Conservation (phyloP, 352 stramenopile species). For the Globisporangium nagaii region DNA sequence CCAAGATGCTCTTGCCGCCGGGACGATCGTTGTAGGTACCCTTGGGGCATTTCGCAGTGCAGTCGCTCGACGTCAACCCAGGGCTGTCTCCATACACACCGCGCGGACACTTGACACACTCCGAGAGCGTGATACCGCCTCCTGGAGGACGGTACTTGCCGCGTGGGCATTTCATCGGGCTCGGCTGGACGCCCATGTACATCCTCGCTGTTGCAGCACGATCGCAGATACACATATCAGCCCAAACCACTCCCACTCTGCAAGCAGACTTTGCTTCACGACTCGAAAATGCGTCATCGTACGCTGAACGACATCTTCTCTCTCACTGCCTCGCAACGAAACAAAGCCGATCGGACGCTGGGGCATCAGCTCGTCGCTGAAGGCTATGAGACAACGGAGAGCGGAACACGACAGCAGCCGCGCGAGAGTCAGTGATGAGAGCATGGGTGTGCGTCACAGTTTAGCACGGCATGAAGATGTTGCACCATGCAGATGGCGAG, state of each 20-base stretch:
- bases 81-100: conserved; percentile 69
- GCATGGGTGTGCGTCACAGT: too few relatives aligned
- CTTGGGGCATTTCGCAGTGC: conserved; percentile 65
- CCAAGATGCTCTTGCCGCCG: conserved; percentile 49
- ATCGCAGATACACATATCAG: not conserved
- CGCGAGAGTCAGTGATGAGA: too few relatives aligned
- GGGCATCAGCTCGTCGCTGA: not conserved
- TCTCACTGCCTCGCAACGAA: conserved; percentile 1
- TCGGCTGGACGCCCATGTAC: conserved; percentile 50
- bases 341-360: not conserved
- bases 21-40: conserved; percentile 62
- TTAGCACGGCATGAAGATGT: too few relatives aligned
- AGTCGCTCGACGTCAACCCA: conserved; percentile 52
- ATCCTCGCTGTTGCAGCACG: conserved; percentile 39
- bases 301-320: conserved; percentile 1
- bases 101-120: conserved; percentile 68
- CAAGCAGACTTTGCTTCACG: not conserved
- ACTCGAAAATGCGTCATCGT: too few relatives aligned
- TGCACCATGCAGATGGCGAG: too few relatives aligned
- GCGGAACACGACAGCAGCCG: not conserved
- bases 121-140: conserved; percentile 34
- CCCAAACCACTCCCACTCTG: not conserved
- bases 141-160: conserved; percentile 60
- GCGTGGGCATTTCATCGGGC: conserved; percentile 34
- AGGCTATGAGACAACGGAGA: not conserved